phyloP scores from a whole-genome alignment of 2,329 filamentous ascomycete species.

The Dryadomyces quercivorus region DNA sequence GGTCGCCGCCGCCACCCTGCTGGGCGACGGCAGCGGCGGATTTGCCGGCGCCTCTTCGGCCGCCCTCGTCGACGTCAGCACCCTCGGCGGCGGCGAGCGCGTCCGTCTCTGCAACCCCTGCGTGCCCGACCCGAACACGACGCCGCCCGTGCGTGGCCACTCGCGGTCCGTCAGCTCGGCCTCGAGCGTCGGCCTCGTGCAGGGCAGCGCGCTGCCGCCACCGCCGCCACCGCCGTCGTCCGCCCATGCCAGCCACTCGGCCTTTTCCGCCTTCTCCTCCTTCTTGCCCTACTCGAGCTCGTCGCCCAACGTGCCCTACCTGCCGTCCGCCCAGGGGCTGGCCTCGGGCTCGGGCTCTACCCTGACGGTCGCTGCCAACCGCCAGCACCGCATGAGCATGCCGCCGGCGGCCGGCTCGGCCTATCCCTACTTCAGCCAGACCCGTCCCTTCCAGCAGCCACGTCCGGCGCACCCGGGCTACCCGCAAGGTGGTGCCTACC shows the following conservation, averaged over 20 bases:
- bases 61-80: slow-evolving; percentile 8
- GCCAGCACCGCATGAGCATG: neutral
- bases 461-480: neutral
- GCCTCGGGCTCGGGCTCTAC: too few relatives aligned
- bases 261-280: neutral
- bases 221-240: neutral
- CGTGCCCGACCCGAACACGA: slow-evolving; percentile 48
- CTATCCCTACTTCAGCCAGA: neutral
- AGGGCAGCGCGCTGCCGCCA: neutral
- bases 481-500: slow-evolving; percentile 5
- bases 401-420: neutral
- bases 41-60: slow-evolving; percentile 17
- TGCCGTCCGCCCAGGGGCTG: neutral
- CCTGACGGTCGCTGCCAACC: too few relatives aligned
- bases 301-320: neutral
- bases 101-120: slow-evolving; percentile 51
- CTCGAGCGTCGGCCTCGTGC: slow-evolving; percentile 12
- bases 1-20: neutral
- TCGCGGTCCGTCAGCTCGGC: slow-evolving; percentile 32
- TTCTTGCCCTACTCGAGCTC: neutral
- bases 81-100: slow-evolving; percentile 40
- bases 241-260: slow-evolving; percentile 5
- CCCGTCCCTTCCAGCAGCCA: neutral
- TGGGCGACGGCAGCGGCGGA: slow-evolving; percentile 20
- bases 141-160: slow-evolving; percentile 36